Conservation (phyloP, 2,329 filamentous ascomycete genomes). For the Epichloe uncinata region DNA sequence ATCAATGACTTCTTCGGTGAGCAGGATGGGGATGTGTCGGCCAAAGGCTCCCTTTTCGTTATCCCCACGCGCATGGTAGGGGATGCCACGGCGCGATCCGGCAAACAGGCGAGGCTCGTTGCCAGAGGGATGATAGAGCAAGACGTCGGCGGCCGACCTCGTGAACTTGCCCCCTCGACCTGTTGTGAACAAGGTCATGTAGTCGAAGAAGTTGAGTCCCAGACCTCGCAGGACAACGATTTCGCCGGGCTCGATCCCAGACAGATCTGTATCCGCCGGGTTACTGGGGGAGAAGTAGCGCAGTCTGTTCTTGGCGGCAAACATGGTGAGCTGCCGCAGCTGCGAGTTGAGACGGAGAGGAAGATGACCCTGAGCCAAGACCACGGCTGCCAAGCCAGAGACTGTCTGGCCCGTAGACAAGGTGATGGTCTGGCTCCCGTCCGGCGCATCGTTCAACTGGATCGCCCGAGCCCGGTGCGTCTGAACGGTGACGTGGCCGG, state of each 20-base stretch:
- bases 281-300: conserved; percentile 1
- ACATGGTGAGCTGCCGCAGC: background rate
- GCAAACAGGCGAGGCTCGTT: conserved; percentile 3
- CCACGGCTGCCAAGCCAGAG: background rate
- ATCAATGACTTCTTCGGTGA: conserved; percentile 1
- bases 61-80: conserved; percentile 5
- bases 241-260: background rate
- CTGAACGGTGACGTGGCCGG: background rate
- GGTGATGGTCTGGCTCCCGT: conserved; percentile 1
- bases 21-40: background rate
- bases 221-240: background rate
- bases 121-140: conserved; percentile 1
- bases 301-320: background rate
- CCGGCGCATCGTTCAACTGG: background rate
- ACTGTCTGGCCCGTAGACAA: conserved; percentile 1
- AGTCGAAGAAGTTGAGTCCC: conserved; percentile 6
- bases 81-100: conserved; percentile 5
- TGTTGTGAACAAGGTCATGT: conserved; percentile 2
- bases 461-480: background rate
- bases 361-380: conserved; percentile 4
- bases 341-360: background rate
- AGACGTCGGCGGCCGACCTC: background rate
- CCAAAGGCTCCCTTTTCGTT: conserved; percentile 4
- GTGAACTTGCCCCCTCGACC: conserved; percentile 1
- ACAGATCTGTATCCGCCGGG: conserved; percentile 4